Conservation (phyloP, 1,139 yeast species). For the Hansenula lynferdii region DNA sequence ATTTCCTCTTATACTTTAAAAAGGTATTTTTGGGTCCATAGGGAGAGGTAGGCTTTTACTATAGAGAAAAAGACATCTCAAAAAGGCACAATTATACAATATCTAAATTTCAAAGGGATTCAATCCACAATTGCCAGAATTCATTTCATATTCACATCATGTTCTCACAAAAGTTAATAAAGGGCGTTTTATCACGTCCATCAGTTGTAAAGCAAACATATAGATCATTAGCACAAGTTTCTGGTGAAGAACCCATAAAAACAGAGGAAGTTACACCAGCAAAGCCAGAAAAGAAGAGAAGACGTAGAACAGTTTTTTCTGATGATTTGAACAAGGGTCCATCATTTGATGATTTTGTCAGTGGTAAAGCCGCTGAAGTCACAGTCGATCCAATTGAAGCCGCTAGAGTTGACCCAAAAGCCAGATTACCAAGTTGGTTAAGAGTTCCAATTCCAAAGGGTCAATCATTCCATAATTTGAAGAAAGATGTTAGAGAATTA, state of each 20-base stretch:
- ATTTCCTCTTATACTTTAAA: too few relatives aligned
- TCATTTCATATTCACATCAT: too few relatives aligned
- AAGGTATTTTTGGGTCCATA: too few relatives aligned
- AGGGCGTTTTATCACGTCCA: slow-evolving; percentile 7
- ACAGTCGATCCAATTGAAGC: slow-evolving; percentile 66
- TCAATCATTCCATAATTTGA: slow-evolving; percentile 69
- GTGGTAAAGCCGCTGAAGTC: slow-evolving; percentile 70
- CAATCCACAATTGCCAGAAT: too few relatives aligned
- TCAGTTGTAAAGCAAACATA: slow-evolving; percentile 2
- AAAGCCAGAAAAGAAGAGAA: slow-evolving; percentile 25
- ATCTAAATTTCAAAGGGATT: too few relatives aligned
- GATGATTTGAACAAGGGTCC: slow-evolving; percentile 83
- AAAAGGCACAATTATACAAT: too few relatives aligned
- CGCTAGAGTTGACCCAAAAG: slow-evolving; percentile 43
- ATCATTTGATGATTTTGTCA: slow-evolving; percentile 84
- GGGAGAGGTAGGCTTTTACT: too few relatives aligned
- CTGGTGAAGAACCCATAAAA: slow-evolving; percentile 4
- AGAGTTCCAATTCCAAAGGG: slow-evolving; percentile 97
- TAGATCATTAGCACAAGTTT: slow-evolving; percentile 15
- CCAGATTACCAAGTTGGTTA: slow-evolving; percentile 79
- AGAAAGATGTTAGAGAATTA: slow-evolving; percentile 82
- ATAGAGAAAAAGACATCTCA: too few relatives aligned
- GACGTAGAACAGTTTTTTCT: slow-evolving; percentile 59
- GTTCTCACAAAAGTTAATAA: slow-evolving; percentile 10
- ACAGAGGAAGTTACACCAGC: too few relatives aligned